Percentiles rank a stretch among this genome's conserved stretches.
phyloP scores from a whole-genome alignment of 306 rosid genomes.

The Corylus avellana region DNA sequence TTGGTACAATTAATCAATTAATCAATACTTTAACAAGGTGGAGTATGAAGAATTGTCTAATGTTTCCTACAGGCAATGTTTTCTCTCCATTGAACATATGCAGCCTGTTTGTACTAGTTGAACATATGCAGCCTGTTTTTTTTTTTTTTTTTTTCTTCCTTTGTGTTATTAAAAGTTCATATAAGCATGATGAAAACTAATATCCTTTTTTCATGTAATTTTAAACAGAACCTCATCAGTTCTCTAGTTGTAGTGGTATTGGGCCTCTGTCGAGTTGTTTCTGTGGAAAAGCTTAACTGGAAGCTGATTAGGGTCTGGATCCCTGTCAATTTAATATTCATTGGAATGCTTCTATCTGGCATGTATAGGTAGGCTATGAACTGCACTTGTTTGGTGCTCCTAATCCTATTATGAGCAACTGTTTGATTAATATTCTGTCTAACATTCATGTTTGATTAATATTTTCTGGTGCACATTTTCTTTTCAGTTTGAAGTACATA shows the following conservation, averaged over 20 bases:
- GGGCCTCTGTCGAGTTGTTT: conserved; percentile 55
- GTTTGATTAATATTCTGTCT: conserved; percentile 2
- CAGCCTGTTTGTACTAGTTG: background rate
- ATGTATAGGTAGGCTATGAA: conserved; percentile 70
- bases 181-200: background rate
- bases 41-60: background rate
- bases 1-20: no score
- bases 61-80: background rate
- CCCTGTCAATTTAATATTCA: conserved; percentile 84
- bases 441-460: conserved; percentile 19
- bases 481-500: conserved; percentile 77
- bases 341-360: conserved; percentile 89
- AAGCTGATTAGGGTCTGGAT: conserved; percentile 82
- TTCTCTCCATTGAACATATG: background rate
- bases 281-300: conserved; percentile 74
- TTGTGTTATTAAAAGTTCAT: background rate
- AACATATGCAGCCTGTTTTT: background rate
- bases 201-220: conserved; percentile 20
- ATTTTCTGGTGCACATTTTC: conserved; percentile 15
- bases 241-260: conserved; percentile 61
- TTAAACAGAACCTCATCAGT: conserved; percentile 74
- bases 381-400: background rate
- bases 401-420: background rate
- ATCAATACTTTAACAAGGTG: no score
- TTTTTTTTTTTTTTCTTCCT: background rate